Evolutionary conservation across 2,329 filamentous ascomycete genomes (phyloP), one percentile per base, ranked within the genome.

Genomic region (Huntiella abstrusa): DNA sequence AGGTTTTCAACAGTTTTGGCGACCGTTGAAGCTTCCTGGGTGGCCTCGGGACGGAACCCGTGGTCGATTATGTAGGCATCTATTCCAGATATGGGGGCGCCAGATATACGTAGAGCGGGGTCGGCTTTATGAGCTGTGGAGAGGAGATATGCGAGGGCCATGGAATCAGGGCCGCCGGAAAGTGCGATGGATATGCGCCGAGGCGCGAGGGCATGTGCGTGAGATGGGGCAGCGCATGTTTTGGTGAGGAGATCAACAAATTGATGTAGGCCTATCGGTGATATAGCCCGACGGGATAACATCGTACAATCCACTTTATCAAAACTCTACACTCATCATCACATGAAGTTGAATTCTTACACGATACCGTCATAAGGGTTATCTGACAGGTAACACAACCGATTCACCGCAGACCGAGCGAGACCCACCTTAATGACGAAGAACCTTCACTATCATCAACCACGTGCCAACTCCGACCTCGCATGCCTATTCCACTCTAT

Each of bases 111-210:
- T 51, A 65, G 55, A 19, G 53, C 49, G 2, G 55, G 56, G 40
- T 64, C 55, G 3, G 51, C 50, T 3, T 51, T 57, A 34, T 61
- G 60, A 33, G 71, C 55, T 40, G 65, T 60, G 42, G 67, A 69
- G 57, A 82, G 83, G 33, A 96, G 70, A 50, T 68, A 77, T 47
- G 86, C 85, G 50, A 98, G 67, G 22, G 88, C 88, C 87, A 96
- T 98, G n/a, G 88, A 96, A 61, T 98, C 91, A 35, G 91, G 83
- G 5, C 91, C 91, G 17, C 91, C 91, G 57, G 87, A 95, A 51
- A 96, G 68, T 12, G 87, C 91, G 49, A 96, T 65, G 5, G 22
- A 16, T 34, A 34, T 46, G 11, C 28, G 44, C 15, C 11, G 33
- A 16, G 13, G n/a, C 5, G 15, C 16, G 5, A n/a, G 15, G 6